Base-by-base conservation (phyloP, 208 protist species). In the Wallacemonas sp. region DNA sequence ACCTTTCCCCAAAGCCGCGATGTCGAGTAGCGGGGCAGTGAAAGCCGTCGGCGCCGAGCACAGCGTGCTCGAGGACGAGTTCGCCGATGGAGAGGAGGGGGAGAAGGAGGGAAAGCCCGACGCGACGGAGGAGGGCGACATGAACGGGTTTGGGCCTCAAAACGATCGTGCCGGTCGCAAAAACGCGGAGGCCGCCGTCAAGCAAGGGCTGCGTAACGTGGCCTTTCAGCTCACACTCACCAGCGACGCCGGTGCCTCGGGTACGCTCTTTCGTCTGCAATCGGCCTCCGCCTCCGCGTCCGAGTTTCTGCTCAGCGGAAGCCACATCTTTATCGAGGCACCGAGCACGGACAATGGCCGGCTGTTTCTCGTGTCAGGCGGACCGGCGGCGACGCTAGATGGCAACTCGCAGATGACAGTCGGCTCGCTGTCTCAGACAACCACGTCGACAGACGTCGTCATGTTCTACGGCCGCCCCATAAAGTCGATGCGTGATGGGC, bases 401-500 rank as follows among this genome's bases (percentile, higher is more conserved):
- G 34, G 24, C 6, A 56, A 64, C 44, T 30, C 55, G 5, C 58
- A 76, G 49, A 45, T 70, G 55, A 78, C 72, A 4, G 66, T 82
- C 4, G 72, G 62, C 11, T 79, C 71, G 14, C 58, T 79, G n/a
- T 67, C 66, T 2, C 30, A 72, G 38, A 27, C 39, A 9, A 58
- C 31, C 12, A 67, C 30, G 38, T 51, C 64, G 6, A 47, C 63
- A 36, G 68, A 68, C 27, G 72, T 21, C 34, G 69, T 77, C 1
- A 30, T 49, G 30, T 66, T 78, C 17, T 62, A 70, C 15, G 77
- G 69, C 26, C 53, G 54, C 19, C 55, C 53, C 5, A 64, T 58
- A n/a, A 70, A 72, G 60, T 79, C 75, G 31, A 77, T 86, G 71
- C 70, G 80, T 9, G 80, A 86, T 47, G 76, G 75, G 6, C 17